phyloP scores from a whole-genome alignment of 805 yeast species.

The Crinitomyces ghanaensis region DNA sequence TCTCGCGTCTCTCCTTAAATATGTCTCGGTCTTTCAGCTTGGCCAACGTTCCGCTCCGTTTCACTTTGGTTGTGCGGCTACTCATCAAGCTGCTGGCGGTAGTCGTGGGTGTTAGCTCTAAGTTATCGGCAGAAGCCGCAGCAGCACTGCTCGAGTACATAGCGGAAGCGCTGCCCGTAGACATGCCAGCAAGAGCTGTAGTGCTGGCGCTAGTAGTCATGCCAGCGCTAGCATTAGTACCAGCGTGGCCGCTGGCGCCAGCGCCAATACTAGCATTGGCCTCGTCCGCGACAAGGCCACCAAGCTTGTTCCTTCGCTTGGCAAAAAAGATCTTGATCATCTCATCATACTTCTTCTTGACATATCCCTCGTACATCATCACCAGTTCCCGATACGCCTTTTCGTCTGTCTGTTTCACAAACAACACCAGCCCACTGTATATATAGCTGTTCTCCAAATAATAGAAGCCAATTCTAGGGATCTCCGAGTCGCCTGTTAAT shows the following conservation, averaged over 20 bases:
- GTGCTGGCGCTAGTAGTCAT: not conserved
- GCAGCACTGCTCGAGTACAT: too few species aligned
- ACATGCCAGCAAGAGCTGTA: not conserved
- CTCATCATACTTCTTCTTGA: conserved; percentile 28
- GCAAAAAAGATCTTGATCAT: conserved; percentile 23
- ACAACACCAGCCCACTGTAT: conserved; percentile 40
- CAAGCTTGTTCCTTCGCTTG: too few species aligned
- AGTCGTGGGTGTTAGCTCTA: too few species aligned
- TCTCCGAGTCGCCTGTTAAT: conserved; percentile 13
- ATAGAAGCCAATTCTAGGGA: conserved; percentile 12
- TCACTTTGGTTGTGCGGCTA: too few species aligned
- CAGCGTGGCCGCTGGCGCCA: not conserved
- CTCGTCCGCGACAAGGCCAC: too few species aligned
- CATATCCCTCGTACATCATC: conserved; percentile 29
- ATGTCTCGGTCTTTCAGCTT: too few species aligned
- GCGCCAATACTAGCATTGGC: conserved; percentile 10
- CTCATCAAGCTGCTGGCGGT: too few species aligned
- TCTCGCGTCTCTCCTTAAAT: too few species aligned
- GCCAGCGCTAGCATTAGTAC: conserved; percentile 2
- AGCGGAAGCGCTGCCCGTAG: too few species aligned
- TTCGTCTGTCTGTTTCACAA: conserved; percentile 46
- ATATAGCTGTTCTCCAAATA: too few species aligned
- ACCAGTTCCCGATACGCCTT: conserved; percentile 36
- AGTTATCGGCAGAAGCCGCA: too few species aligned
- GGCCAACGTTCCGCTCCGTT: too few species aligned